phyloP scores from a whole-genome alignment of 495 filamentous ascomycete genomes.

The Penicillium subrubescens region DNA sequence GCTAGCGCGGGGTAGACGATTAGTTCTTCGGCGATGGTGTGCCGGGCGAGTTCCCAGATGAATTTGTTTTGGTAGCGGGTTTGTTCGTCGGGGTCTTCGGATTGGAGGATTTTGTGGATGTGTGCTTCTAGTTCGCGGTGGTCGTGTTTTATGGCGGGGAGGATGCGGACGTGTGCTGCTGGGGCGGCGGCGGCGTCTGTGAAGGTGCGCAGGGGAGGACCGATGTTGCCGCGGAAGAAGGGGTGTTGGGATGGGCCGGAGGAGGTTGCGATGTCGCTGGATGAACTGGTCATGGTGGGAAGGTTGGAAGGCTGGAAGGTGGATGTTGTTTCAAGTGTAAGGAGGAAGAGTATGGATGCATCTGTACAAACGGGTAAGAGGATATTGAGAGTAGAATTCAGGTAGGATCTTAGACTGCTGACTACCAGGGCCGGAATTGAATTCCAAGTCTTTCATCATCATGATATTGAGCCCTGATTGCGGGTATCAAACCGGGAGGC shows the following conservation, averaged over 20 bases:
- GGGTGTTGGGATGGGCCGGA: not conserved
- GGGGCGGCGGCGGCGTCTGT: constrained; percentile 7
- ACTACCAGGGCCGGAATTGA: not conserved
- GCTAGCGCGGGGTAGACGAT: constrained; percentile 67
- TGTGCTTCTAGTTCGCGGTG: constrained; percentile 60
- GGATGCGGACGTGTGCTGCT: constrained; percentile 31
- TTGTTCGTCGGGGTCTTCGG: constrained; percentile 50
- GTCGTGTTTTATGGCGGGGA: constrained; percentile 59
- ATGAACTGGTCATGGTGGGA: constrained; percentile 5
- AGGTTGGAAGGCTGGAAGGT: not conserved
- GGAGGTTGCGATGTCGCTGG: constrained; percentile 7
- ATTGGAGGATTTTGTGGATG: constrained; percentile 55
- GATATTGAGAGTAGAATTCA: too few species aligned
- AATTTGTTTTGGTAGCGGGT: constrained; percentile 63
- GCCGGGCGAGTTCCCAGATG: constrained; percentile 67
- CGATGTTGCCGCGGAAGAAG: constrained; percentile 9
- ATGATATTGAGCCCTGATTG: constrained; percentile 9
- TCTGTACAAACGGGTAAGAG: too few species aligned
- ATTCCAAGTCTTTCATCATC: constrained; percentile 14
- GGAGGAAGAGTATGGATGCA: not conserved
- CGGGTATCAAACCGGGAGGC: not conserved
- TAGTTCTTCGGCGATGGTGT: constrained; percentile 64
- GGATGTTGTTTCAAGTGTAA: not conserved
- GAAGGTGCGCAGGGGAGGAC: constrained; percentile 15
- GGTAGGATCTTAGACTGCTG: not conserved